Base-by-base conservation (phyloP, 1,284 basidiomycete species). In the Filobasidium uniguttulatum region DNA sequence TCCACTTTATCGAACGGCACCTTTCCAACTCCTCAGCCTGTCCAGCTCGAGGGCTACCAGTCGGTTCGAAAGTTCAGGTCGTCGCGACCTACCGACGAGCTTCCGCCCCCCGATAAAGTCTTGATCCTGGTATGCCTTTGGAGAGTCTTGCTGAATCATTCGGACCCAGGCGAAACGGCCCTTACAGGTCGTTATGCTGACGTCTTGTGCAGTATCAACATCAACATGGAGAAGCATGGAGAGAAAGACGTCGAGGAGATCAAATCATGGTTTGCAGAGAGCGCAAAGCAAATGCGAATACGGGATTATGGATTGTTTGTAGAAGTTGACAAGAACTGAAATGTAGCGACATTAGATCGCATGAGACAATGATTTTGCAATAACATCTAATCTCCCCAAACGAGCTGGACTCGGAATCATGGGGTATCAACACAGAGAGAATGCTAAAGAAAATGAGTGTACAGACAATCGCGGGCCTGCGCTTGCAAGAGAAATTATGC, bases 201-300 rank as follows among this genome's bases (percentile, higher is more conserved):
- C 64, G 64, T 93, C 19, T 82, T 91, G 31, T 73, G 85, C 56
- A 81, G 82, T 19, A 82, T 82, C 63, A 94, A 90, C 65, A 74
- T 85, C 22, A 72, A 59, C 64, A 64, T 51, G 15, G 59, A 49
- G 29, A 58, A 56, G 6, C 60, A 58, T 5, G 66, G 61, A 19
- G 50, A 57, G 20, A 57, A 56, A 43, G 62, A 62, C 45, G 54
- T 55, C 48, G 56, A 56, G 15, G 55, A 51, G 20, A 74, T 75
- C 19, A 68, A 73, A 56, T 59, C 62, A 34, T 75, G 77, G 53
- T 90, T 88, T 58, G 63, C 75, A 12, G 56, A 60, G 0, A 75
- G 83, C 8, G 76, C 77, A 14, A 66, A 68, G 54, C 79, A 82
- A 26, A 67, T 91, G 48, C 70, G 69, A 47, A 82, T 94, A 55